A percentile compares a stretch with the other conserved stretches of the same genome.
phyloP scores from a whole-genome alignment of 352 stramenopile species.

The Phytophthora macrochlamydospora region DNA sequence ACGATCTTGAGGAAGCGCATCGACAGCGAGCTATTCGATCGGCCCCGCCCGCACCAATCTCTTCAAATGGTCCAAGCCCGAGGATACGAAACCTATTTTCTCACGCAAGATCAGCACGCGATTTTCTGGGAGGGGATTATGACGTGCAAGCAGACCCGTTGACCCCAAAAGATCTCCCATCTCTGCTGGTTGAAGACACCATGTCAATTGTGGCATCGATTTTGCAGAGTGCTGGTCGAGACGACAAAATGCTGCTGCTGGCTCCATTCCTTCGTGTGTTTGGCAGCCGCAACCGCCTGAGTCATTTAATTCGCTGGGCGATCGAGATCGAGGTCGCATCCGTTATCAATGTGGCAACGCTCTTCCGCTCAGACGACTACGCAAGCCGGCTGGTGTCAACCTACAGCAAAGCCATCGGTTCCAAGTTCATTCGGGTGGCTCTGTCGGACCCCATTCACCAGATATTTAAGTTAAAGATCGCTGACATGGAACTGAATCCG shows the following conservation, averaged over 20 bases:
- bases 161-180: constrained; percentile 49
- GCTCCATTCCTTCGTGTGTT: constrained; percentile 71
- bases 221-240: constrained; percentile 67
- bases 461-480: constrained; percentile 66
- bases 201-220: constrained; percentile 82
- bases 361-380: constrained; percentile 82
- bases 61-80: constrained; percentile 23
- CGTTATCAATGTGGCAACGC: constrained; percentile 77
- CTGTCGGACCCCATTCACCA: constrained; percentile 67
- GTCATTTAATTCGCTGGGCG: constrained; percentile 68
- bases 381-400: constrained; percentile 72
- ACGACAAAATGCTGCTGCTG: constrained; percentile 81
- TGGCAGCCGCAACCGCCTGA: constrained; percentile 60
- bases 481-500: constrained; percentile 78
- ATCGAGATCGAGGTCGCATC: constrained; percentile 80
- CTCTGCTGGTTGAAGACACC: constrained; percentile 67
- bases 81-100: constrained; percentile 43
- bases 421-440: constrained; percentile 70
- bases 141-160: constrained; percentile 28
- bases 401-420: constrained; percentile 77
- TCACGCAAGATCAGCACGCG: constrained; percentile 49
- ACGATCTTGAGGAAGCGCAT: constrained; percentile 33
- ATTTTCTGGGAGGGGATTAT: constrained; percentile 45
- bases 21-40: constrained; percentile 33
- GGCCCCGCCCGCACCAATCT: constrained; percentile 4